These are phyloP conservation scores for Fraxinus ornus DNA, from an alignment of 305 asterid species.

Conservation along the genomic window DNA sequence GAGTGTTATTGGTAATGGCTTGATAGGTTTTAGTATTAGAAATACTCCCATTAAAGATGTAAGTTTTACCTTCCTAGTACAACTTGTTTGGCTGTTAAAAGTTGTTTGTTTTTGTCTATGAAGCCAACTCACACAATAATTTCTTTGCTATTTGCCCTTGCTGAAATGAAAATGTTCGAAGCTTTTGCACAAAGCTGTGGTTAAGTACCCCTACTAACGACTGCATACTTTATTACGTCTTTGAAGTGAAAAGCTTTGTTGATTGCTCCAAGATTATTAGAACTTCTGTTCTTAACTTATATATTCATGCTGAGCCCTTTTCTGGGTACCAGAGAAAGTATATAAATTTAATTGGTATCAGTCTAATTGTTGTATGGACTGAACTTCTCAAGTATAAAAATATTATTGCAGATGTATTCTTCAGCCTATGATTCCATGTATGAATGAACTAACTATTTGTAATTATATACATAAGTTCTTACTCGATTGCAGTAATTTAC, in stretches of 20 bases:
- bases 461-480: not conserved
- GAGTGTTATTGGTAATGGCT: not conserved
- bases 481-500: not conserved
- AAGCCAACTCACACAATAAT: not conserved
- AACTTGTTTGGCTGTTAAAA: not conserved
- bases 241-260: not conserved
- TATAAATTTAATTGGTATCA: not conserved
- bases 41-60: not conserved
- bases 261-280: not conserved
- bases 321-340: not conserved
- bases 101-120: not conserved
- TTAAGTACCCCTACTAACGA: not conserved
- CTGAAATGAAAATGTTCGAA: conserved; percentile 3
- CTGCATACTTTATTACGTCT: not conserved
- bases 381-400: not conserved
- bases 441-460: not conserved
- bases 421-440: not conserved
- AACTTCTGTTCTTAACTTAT: not conserved
- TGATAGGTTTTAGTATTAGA: not conserved
- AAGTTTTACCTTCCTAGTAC: not conserved
- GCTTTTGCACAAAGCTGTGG: not conserved
- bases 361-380: not conserved
- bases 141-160: conserved; percentile 9
- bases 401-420: not conserved
- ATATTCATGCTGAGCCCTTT: not conserved